Conservation (phyloP, 2,329 filamentous ascomycete species). For the Diaporthe sp. region DNA sequence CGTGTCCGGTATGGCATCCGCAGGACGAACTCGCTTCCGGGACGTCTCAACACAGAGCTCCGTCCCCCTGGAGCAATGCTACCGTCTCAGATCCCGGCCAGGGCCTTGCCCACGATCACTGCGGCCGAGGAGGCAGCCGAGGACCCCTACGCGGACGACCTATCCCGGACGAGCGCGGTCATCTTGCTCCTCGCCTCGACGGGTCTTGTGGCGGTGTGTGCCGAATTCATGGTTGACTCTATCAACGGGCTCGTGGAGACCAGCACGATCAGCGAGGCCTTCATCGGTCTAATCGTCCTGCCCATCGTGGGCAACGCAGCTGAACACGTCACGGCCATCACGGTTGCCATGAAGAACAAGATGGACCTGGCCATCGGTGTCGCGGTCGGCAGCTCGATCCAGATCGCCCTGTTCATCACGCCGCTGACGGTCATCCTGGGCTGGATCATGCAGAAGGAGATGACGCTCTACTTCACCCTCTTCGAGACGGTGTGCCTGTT, state of each 20-base stretch:
- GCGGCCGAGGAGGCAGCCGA: constrained; percentile 46
- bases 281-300: constrained; percentile 79
- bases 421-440: constrained; percentile 78
- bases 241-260: constrained; percentile 73
- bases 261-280: constrained; percentile 72
- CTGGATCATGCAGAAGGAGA: constrained; percentile 77
- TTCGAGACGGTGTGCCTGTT: constrained; percentile 93
- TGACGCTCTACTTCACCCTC: constrained; percentile 87
- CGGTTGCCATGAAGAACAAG: constrained; percentile 80
- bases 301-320: constrained; percentile 82
- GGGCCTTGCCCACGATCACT: constrained; percentile 49
- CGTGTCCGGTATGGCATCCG: constrained; percentile 75
- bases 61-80: constrained; percentile 65
- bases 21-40: constrained; percentile 81
- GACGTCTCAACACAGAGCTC: constrained; percentile 68
- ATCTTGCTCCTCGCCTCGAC: constrained; percentile 75
- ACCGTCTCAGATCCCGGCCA: constrained; percentile 60
- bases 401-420: constrained; percentile 80
- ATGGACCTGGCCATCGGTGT: constrained; percentile 83
- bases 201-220: constrained; percentile 75
- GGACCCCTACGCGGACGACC: constrained; percentile 48
- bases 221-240: constrained; percentile 78
- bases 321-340: constrained; percentile 79
- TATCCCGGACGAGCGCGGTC: constrained; percentile 68
- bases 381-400: constrained; percentile 78